phyloP scores from a whole-genome alignment of 345 rosid species.

The Punica granatum region DNA sequence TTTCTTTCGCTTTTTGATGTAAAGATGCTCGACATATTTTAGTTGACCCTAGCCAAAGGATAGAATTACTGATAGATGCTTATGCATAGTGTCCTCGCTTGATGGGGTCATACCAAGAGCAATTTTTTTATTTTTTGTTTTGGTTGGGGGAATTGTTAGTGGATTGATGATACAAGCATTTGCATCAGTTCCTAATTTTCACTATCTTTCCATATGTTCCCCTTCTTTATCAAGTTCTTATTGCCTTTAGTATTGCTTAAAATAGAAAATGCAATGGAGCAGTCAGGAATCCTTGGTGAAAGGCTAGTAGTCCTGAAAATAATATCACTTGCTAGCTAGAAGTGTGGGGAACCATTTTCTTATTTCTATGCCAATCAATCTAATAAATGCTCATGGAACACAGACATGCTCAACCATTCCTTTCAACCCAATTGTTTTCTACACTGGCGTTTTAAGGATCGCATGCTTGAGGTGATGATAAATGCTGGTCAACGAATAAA shows the following conservation, averaged over 20 bases:
- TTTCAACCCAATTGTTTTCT: slow-evolving; percentile 85
- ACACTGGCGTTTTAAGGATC: slow-evolving; percentile 94
- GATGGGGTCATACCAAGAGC: not conserved
- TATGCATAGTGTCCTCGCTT: not conserved
- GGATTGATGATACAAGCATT: not conserved
- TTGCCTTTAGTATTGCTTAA: not conserved
- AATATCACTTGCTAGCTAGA: not conserved
- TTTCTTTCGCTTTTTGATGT: not conserved
- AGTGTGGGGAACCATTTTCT: not conserved
- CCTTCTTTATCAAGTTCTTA: too few relatives aligned
- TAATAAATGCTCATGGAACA: slow-evolving; percentile 11
- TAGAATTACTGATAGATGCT: not conserved
- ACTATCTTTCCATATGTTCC: not conserved
- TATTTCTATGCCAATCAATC: not conserved
- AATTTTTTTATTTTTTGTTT: not conserved
- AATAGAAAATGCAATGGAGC: not conserved
- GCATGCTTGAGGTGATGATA: slow-evolving; percentile 95
- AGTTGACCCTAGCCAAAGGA: not conserved
- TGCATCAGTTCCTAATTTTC: not conserved
- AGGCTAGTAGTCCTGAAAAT: not conserved
- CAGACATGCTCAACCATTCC: slow-evolving; percentile 95
- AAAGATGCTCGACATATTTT: not conserved
- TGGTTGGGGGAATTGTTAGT: not conserved
- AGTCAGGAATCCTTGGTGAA: not conserved
- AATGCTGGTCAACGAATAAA: slow-evolving; percentile 75